Evolutionary conservation across 163 green algal species (phyloP).

Genomic region (Smithsoniella earleae): DNA sequence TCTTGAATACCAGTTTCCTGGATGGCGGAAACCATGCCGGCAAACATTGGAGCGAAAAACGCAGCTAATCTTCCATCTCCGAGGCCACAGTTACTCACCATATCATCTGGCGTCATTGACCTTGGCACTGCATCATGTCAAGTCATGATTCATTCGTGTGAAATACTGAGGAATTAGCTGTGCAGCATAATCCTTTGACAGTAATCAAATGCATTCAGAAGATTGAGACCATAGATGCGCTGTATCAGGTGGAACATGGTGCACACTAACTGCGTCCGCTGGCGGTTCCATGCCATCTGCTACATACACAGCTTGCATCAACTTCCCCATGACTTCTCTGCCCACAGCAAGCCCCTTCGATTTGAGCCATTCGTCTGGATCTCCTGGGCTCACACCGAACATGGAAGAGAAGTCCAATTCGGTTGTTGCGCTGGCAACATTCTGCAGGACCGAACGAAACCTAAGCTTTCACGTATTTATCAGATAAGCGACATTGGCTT

Average conservation of each 20-base stretch:
- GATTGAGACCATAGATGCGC: background rate
- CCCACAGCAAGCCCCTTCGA: background rate
- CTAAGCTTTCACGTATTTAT: too few relatives aligned
- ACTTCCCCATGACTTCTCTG: constrained; percentile 15
- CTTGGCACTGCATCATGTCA: constrained; percentile 13
- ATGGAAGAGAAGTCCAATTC: background rate
- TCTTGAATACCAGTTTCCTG: background rate
- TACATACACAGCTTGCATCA: constrained; percentile 22
- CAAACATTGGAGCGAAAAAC: constrained; percentile 1
- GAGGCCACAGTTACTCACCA: constrained; percentile 3
- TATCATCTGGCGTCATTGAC: constrained; percentile 4
- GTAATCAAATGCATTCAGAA: background rate
- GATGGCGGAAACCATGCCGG: constrained; percentile 12
- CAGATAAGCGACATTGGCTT: too few relatives aligned
- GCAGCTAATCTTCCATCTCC: background rate
- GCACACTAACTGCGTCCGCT: background rate
- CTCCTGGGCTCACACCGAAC: background rate
- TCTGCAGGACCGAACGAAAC: too few relatives aligned
- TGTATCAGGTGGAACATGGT: background rate
- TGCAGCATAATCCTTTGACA: background rate
- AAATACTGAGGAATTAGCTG: background rate
- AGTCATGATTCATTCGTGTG: background rate
- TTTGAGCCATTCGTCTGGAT: background rate
- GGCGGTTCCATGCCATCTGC: constrained; percentile 17
- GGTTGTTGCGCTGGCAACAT: background rate